phyloP scores from a whole-genome alignment of 1,139 yeast genomes.

The Geotrichum australiense region DNA sequence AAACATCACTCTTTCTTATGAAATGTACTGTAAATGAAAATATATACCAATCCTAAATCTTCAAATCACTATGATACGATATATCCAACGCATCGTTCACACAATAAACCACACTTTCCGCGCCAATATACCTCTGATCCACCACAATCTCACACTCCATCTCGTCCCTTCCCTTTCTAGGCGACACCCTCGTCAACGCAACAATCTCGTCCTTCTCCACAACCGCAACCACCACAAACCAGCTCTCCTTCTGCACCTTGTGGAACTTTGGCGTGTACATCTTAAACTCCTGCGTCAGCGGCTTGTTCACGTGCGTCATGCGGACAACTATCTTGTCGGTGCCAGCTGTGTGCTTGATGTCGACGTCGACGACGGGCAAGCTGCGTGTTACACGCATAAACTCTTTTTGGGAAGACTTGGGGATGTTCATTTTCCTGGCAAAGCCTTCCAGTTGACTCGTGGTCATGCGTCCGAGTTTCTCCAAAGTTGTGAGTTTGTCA shows the following conservation, averaged over 20 bases:
- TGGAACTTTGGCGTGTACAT: constrained; percentile 79
- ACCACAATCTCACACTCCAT: constrained; percentile 10
- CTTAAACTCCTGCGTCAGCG: constrained; percentile 52
- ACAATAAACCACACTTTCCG: constrained; percentile 16
- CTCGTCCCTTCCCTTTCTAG: constrained; percentile 1
- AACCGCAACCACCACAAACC: constrained; percentile 71
- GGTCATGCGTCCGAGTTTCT: constrained; percentile 18
- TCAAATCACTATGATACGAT: constrained; percentile 18
- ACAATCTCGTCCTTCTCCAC: constrained; percentile 24
- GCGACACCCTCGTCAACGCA: constrained; percentile 25
- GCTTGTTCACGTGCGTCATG: constrained; percentile 45
- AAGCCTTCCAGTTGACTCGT: constrained; percentile 22
- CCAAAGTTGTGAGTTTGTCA: constrained; percentile 16
- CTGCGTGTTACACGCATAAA: constrained; percentile 40
- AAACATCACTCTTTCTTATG: too few relatives aligned
- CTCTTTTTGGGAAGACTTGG: constrained; percentile 28
- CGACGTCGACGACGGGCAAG: constrained; percentile 43
- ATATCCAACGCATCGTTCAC: constrained; percentile 25
- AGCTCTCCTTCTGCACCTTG: constrained; percentile 85
- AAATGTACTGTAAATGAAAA: constrained; percentile 2
- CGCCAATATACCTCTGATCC: constrained; percentile 14
- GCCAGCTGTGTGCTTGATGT: constrained; percentile 25
- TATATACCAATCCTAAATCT: neutral
- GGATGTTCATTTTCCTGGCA: constrained; percentile 38
- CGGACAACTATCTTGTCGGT: constrained; percentile 38